Conservation (phyloP, 306 rosid species). For the Medicago arabica region DNA sequence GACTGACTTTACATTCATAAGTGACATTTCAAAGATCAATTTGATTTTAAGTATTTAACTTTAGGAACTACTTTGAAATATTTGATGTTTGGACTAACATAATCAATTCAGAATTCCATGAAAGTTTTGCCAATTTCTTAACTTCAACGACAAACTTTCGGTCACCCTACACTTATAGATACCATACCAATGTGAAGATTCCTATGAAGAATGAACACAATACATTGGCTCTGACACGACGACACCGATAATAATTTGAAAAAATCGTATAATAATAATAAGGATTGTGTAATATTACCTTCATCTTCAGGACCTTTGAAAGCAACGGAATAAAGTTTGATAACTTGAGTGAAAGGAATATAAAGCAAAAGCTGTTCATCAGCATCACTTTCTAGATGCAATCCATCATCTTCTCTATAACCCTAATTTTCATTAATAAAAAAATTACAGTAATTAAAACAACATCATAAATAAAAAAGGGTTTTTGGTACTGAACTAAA, state of each 20-base stretch:
- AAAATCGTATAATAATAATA: too few relatives aligned
- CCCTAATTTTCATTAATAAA: conserved; percentile 54
- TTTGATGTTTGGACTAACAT: neutral
- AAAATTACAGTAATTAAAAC: conserved; percentile 26
- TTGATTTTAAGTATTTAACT: neutral
- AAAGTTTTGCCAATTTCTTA: neutral
- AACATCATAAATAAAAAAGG: neutral
- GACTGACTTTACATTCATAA: neutral
- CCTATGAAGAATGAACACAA: too few relatives aligned
- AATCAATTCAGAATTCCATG: neutral
- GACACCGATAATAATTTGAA: too few relatives aligned
- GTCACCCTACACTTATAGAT: too few relatives aligned
- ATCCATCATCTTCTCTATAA: conserved; percentile 91
- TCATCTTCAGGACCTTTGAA: conserved; percentile 89
- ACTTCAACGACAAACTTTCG: too few relatives aligned
- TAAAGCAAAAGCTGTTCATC: conserved; percentile 96
- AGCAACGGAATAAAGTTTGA: conserved; percentile 77
- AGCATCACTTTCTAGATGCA: conserved; percentile 94
- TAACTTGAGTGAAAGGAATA: conserved; percentile 85
- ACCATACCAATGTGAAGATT: too few relatives aligned
- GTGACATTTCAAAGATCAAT: too few relatives aligned
- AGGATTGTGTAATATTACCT: conserved; percentile 45
- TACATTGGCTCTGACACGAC: too few relatives aligned
- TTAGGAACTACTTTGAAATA: neutral
- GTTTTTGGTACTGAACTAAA: neutral